Evolutionary conservation across 305 asterid species (phyloP), one percentile per base, ranked within the genome.

Genomic region (Fraxinus dipetala): DNA sequence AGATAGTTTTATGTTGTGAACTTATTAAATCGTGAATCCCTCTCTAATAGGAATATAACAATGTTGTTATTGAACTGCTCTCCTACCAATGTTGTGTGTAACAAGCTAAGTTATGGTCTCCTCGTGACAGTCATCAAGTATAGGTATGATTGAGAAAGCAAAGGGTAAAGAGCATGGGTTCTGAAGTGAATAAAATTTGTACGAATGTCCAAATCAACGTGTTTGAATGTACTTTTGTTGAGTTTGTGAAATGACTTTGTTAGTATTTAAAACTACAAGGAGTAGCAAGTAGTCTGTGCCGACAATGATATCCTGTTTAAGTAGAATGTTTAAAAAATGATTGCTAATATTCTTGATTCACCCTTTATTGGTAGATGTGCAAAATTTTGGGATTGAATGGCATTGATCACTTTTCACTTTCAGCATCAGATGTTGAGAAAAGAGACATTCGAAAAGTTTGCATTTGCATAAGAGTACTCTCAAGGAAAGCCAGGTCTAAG

Each of bases 341-440:
- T 63, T 45, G 35, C 45, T 56, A 36, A 81, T 24, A 7, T 24
- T 63, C 59, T 77, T 73, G 4, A 69, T 31, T 30, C 11, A 10
- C 32, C 80, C 16, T 83, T 36, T 77, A 84, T 77, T 76, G 78
- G 48, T 83, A 93, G 98, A 81, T 89, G 76, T 95, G 98, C 93
- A 95, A 92, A 87, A 89, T 95, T 78, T 59, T 95, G 84, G 98
- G 98, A 75, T 89, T 95, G 91, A 90, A 91, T 86, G 95, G 97
- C 80, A 93, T 95, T n/a, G 98, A 95, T 86, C 98, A 93, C 83
- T 92, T 95, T 85, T 95, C 98, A 36, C 98, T 95, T 85, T 95
- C 98, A 36, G 97, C 98, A 73, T 90, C 98, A 0, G 98, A 95
- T 79, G 97, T 95, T 78, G 98, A 95, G 92, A 93, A 89, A 86